phyloP scores from a whole-genome alignment of 495 filamentous ascomycete genomes.

The Letharia columbiana region DNA sequence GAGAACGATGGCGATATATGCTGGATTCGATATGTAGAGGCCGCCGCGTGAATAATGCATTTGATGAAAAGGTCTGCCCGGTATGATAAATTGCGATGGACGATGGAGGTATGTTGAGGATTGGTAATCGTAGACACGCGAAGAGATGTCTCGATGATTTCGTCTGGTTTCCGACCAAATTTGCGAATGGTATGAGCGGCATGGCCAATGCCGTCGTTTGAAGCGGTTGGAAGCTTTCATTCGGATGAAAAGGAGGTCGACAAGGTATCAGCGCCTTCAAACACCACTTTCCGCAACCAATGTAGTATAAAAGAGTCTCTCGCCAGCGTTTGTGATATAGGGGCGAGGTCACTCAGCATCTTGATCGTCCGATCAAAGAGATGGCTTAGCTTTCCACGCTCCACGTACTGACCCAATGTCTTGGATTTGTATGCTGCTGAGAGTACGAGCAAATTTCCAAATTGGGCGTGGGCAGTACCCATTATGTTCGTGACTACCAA shows the following conservation, averaged over 20 bases:
- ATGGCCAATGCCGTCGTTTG: background rate
- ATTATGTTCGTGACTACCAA: slow-evolving; percentile 89
- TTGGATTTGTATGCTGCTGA: slow-evolving; percentile 63
- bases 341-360: slow-evolving; percentile 53
- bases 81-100: background rate
- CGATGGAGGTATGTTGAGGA: background rate
- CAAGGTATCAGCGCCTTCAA: slow-evolving; percentile 15
- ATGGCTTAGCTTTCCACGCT: slow-evolving; percentile 37
- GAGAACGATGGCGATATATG: slow-evolving; percentile 8
- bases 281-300: slow-evolving; percentile 23
- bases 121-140: background rate
- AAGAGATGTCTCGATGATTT: background rate
- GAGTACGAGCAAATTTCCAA: slow-evolving; percentile 87
- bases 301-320: slow-evolving; percentile 59
- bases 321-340: slow-evolving; percentile 57
- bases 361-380: slow-evolving; percentile 56
- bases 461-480: slow-evolving; percentile 95
- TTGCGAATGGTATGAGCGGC: background rate
- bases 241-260: slow-evolving; percentile 14
- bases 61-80: slow-evolving; percentile 2
- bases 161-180: background rate
- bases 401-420: slow-evolving; percentile 45
- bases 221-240: background rate
- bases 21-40: background rate
- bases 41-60: slow-evolving; percentile 16